Percentiles rank a stretch among this genome's conserved stretches.
phyloP scores from a whole-genome alignment of 1,139 yeast genomes.

The Hansenula anomala region DNA sequence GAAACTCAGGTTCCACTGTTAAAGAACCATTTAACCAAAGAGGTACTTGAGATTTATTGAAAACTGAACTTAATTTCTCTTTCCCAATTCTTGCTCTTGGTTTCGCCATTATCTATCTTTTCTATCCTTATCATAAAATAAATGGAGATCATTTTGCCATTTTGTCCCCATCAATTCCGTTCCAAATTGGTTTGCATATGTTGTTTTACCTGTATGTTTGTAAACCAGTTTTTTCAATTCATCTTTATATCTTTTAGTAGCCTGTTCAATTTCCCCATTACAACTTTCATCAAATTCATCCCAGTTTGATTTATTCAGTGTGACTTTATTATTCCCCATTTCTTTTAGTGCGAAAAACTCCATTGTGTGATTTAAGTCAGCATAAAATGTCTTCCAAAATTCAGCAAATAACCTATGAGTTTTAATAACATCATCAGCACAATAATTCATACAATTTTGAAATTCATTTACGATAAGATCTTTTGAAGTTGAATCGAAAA shows the following conservation, averaged over 20 bases:
- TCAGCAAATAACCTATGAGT: constrained; percentile 65
- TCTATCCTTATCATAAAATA: too few relatives aligned
- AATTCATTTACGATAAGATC: constrained; percentile 51
- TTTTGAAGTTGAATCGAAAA: constrained; percentile 19
- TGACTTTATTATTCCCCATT: constrained; percentile 3
- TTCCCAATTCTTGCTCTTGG: too few relatives aligned
- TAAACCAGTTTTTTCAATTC: too few relatives aligned
- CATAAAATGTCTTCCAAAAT: constrained; percentile 55
- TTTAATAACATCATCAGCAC: constrained; percentile 74
- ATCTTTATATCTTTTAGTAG: too few relatives aligned
- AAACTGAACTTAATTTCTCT: too few relatives aligned
- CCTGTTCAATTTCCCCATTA: too few relatives aligned
- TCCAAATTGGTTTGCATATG: too few relatives aligned
- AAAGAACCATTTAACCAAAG: background rate
- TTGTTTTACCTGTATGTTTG: too few relatives aligned
- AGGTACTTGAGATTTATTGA: background rate
- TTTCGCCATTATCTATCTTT: too few relatives aligned
- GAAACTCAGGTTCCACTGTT: constrained; percentile 1
- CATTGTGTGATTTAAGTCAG: background rate
- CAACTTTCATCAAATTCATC: background rate
- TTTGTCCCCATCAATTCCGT: too few relatives aligned
- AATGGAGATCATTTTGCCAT: too few relatives aligned
- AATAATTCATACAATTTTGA: constrained; percentile 60
- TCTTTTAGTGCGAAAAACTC: constrained; percentile 4
- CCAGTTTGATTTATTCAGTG: constrained; percentile 2